Evolutionary conservation across 2,329 filamentous ascomycete species (phyloP), one percentile per base, ranked within the genome.

Genomic region (Fusarium torreyae): DNA sequence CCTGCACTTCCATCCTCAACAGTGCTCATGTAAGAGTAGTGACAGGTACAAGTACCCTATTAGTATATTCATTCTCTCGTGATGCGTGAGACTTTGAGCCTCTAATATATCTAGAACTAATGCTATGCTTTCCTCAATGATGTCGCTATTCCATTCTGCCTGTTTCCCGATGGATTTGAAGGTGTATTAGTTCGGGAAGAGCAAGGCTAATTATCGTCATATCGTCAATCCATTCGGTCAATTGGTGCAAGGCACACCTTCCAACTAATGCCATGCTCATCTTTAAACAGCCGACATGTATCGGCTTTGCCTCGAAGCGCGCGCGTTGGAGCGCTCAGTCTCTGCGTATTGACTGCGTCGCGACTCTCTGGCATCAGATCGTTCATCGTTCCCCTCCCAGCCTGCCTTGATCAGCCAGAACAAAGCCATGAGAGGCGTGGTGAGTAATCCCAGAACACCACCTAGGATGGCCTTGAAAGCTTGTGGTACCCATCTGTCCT

Each of bases 321-420:
- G 61, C 11, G 59, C 39, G 17, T 50, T 46, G 5, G 40, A 43
- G 14, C 40, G 40, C 20, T 43, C 20, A 8, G 20, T 43, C 18
- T 43, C 40, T 4, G 49, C 58, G 39, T 24, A 33, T 7, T 49
- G 60, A 43, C 13, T 31, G 11, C 63, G 42, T n/a, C 65, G 42
- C 10, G 49, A 49, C 6, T 59, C 38, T 49, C 66, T 53, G 2
- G 66, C 59, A 42, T 63, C 39, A 13, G 50, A 56, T 10, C 60
- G 52, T 11, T 57, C 28, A 20, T 60, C 51, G 22, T 71, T 60
- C 0, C 43, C 65, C 17, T 77, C 75, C 84, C 83, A 87, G 0
- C 84, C 85, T 11, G 81, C 84, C 57, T 83, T 80, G 48, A 82
- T 74, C 38, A 87, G 76, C 86, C 85, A 87, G 62, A 86, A 85